Evolutionary conservation across 495 filamentous ascomycete species (phyloP), one percentile per base, ranked within the genome.

Genomic region (Neurospora sp.): DNA sequence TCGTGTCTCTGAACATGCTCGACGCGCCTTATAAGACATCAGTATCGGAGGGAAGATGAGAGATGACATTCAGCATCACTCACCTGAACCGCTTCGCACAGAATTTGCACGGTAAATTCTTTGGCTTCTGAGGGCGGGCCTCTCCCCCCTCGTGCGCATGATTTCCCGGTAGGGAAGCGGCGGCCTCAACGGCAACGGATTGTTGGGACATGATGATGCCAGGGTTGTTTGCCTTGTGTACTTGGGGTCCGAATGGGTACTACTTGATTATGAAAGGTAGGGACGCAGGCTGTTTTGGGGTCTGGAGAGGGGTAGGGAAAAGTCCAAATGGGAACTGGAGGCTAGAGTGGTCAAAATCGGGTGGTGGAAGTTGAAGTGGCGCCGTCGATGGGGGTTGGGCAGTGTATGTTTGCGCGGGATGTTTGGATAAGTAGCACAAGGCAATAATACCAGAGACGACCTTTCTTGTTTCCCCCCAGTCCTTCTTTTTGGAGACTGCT

Each of bases 1-100:
- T 89, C 87, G 76, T 89, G 87, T 72, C 87, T 84, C 78, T 89
- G 86, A 69, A 89, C 83, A 78, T 89, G 87, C 77, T 89, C 87
- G 75, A 88, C 83, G 75, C 87, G 86, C 81, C 85, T 87, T 83
- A 79, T 4, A 82, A 79, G 75, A 82, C 73, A 68, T 73, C 77
- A 83, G 81, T 80, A 80, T 80, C 74, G 76, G 68, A 77, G 14
- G 79, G 71, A 75, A 69, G 66, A 20, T n/a, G 46, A 27, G 16
- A 31, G 46, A 59, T 48, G 61, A 20, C 0, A 6, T 70, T 35
- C 16, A 48, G 22, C 11, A 31, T 10, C 66, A 79, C 85, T 81
- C 77, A 87, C 81, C 85, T 86, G 81, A 89, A 89, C 69, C 83
- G 81, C 77, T 87, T 85, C 77, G 83, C 82, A 79, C 86, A 88